phyloP scores from a whole-genome alignment of 805 yeast genomes.

The Saccharomyces jurei region DNA sequence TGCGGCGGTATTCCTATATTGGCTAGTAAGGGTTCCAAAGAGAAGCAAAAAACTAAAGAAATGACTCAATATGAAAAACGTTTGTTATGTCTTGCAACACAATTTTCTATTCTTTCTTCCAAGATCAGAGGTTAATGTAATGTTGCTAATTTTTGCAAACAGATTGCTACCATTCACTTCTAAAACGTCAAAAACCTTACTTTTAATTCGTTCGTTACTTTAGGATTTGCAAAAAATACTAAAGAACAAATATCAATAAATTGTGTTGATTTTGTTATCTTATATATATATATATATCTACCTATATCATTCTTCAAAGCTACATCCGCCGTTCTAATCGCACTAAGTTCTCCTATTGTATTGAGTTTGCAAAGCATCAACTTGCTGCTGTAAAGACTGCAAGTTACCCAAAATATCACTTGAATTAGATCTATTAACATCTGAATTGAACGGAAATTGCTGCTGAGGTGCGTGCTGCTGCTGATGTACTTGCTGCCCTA shows the following conservation, averaged over 20 bases:
- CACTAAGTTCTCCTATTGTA: slow-evolving; percentile 13
- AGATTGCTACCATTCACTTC: no score
- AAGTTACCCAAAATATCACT: slow-evolving; percentile 55
- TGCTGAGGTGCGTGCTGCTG: slow-evolving; percentile 10
- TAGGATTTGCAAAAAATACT: neutral
- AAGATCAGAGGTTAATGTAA: neutral
- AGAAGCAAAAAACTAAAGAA: slow-evolving; percentile 31
- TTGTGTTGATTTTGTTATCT: neutral
- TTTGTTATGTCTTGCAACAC: neutral
- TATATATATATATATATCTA: neutral
- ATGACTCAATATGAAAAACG: neutral
- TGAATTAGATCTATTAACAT: slow-evolving; percentile 8
- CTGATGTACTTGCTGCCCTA: slow-evolving; percentile 3
- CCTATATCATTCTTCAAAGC: neutral
- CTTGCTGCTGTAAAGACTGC: slow-evolving; percentile 61
- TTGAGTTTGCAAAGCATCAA: slow-evolving; percentile 41
- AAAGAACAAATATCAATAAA: neutral
- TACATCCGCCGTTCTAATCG: neutral
- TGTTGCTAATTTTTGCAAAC: neutral
- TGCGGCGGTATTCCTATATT: slow-evolving; percentile 40
- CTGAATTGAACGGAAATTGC: slow-evolving; percentile 29
- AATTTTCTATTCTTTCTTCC: neutral
- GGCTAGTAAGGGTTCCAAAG: slow-evolving; percentile 69
- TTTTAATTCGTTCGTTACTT: neutral
- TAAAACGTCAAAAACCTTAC: no score